Conservation (phyloP, 2,329 filamentous ascomycete genomes). For the Ceratocystis cubensis region DNA sequence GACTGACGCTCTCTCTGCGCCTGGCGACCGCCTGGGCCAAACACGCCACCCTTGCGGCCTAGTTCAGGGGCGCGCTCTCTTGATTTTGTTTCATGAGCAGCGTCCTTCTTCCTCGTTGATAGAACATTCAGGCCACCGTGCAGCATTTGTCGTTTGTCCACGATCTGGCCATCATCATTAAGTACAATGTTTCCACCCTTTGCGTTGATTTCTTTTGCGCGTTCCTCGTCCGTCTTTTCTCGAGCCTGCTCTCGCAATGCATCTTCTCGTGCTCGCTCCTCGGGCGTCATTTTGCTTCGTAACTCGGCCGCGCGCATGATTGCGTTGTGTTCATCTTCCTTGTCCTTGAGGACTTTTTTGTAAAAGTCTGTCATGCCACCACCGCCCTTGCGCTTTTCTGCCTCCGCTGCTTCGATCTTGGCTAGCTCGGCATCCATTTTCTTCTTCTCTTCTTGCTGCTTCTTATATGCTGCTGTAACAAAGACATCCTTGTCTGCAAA, state of each 20-base stretch:
- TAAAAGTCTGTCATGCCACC: slow-evolving; percentile 72
- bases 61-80: slow-evolving; percentile 16
- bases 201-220: slow-evolving; percentile 55
- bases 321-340: slow-evolving; percentile 57
- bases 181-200: slow-evolving; percentile 50
- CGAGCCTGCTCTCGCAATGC: slow-evolving; percentile 25
- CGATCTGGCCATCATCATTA: slow-evolving; percentile 73
- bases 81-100: slow-evolving; percentile 2
- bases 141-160: slow-evolving; percentile 72
- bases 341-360: slow-evolving; percentile 56
- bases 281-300: slow-evolving; percentile 33
- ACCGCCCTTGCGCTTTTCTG: slow-evolving; percentile 44
- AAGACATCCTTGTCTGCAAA: slow-evolving; percentile 77
- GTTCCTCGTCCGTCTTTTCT: slow-evolving; percentile 47
- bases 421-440: slow-evolving; percentile 60
- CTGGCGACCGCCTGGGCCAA: slow-evolving; percentile 31
- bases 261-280: slow-evolving; percentile 26
- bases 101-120: slow-evolving; percentile 25
- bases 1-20: slow-evolving; percentile 65
- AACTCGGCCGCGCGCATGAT: slow-evolving; percentile 55
- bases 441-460: slow-evolving; percentile 64
- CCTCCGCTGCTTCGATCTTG: slow-evolving; percentile 49
- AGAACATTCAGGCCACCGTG: slow-evolving; percentile 62
- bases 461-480: slow-evolving; percentile 71
- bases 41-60: slow-evolving; percentile 30